These are phyloP conservation scores for Kwoniella shandongensis DNA, from an alignment of 768 basidiomycete species.

Conservation along the genomic window DNA sequence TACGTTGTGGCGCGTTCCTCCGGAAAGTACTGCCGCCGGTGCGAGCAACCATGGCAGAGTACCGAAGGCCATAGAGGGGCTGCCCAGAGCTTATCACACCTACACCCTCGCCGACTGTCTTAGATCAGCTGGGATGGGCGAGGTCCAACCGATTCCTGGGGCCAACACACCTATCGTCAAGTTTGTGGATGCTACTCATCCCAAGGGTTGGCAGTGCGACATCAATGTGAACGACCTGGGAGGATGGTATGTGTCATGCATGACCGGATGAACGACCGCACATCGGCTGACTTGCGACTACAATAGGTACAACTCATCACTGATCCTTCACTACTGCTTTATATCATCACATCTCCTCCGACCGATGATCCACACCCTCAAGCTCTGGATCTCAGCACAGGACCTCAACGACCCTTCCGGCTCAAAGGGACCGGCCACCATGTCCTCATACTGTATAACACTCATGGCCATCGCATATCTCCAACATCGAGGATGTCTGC, in stretches of 20 bases:
- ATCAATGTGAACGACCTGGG: slow-evolving; percentile 52
- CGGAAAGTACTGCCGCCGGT: slow-evolving; percentile 3
- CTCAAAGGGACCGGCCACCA: slow-evolving; percentile 35
- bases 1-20: slow-evolving; percentile 23
- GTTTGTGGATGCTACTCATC: slow-evolving; percentile 31
- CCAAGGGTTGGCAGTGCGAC: slow-evolving; percentile 31
- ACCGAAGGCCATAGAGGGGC: slow-evolving; percentile 7
- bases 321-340: slow-evolving; percentile 49
- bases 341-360: slow-evolving; percentile 47
- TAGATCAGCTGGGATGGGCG: slow-evolving; percentile 15
- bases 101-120: slow-evolving; percentile 18
- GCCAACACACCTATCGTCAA: slow-evolving; percentile 50
- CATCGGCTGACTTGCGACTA: slow-evolving; percentile 6
- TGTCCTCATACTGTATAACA: slow-evolving; percentile 49
- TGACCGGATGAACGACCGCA: not conserved
- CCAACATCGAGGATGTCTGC: slow-evolving; percentile 40
- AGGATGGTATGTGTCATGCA: slow-evolving; percentile 35
- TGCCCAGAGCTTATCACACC: slow-evolving; percentile 31
- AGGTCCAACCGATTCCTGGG: slow-evolving; percentile 31
- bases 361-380: slow-evolving; percentile 49
- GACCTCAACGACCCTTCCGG: slow-evolving; percentile 50
- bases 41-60: slow-evolving; percentile 1
- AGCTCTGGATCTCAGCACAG: slow-evolving; percentile 44
- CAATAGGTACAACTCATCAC: slow-evolving; percentile 43
- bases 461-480: slow-evolving; percentile 52